Conservation (phyloP, 257 asterid genomes). For the Perilla frutescens region DNA sequence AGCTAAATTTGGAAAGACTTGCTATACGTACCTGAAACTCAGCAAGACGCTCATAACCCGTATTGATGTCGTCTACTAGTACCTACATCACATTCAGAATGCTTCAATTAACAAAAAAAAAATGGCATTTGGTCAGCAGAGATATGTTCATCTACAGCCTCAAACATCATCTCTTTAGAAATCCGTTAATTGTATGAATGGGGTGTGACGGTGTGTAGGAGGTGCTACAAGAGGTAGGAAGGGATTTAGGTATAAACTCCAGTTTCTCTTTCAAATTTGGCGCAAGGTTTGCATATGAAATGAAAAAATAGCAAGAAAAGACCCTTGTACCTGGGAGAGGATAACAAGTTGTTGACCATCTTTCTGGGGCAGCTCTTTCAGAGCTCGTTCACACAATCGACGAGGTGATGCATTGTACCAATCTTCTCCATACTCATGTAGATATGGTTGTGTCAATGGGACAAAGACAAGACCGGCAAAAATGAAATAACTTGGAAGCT, state of each 20-base stretch:
- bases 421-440: constrained; percentile 97
- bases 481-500: constrained; percentile 92
- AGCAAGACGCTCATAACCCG: constrained; percentile 96
- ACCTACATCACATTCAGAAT: constrained; percentile 55
- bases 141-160: not conserved
- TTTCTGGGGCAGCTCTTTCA: constrained; percentile 76
- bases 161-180: not conserved
- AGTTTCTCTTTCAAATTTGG: not conserved
- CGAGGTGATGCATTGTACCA: constrained; percentile 98
- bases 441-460: constrained; percentile 93
- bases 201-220: too few relatives aligned
- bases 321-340: constrained; percentile 77
- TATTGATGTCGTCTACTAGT: constrained; percentile 85
- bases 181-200: not conserved
- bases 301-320: not conserved
- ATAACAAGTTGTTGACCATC: constrained; percentile 82
- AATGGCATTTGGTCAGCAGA: constrained; percentile 1
- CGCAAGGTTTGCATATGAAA: not conserved
- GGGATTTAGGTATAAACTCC: not conserved
- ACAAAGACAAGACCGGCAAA: constrained; percentile 92
- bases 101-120: not conserved
- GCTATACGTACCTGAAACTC: constrained; percentile 79
- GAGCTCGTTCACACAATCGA: constrained; percentile 92
- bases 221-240: not conserved
- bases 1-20: not conserved